Conservation (phyloP, 2,329 filamentous ascomycete genomes). For the Aspergillus japonicus region DNA sequence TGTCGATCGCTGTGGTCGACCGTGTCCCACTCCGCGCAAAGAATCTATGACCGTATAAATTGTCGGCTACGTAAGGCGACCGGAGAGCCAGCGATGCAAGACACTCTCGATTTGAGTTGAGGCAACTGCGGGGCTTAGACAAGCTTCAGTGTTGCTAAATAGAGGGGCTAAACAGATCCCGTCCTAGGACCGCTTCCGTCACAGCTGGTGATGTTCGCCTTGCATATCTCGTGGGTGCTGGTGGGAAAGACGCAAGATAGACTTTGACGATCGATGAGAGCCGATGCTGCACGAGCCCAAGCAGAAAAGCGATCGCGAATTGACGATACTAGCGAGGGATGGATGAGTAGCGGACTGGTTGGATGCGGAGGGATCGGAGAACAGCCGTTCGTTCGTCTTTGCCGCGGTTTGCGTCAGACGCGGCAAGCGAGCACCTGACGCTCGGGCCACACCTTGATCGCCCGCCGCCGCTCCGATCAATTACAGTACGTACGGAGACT, state of each 20-base stretch:
- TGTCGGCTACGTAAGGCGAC: background rate
- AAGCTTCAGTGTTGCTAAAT: conserved; percentile 7
- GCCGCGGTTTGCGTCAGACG: conserved; percentile 24
- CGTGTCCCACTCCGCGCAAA: background rate
- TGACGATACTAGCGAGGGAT: conserved; percentile 3
- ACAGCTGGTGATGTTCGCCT: conserved; percentile 15
- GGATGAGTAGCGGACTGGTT: background rate
- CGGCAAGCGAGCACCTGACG: conserved; percentile 33
- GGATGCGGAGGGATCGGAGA: conserved; percentile 19
- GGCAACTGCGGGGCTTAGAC: background rate
- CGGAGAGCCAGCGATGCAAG: background rate
- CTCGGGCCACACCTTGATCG: conserved; percentile 43
- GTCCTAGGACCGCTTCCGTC: conserved; percentile 19
- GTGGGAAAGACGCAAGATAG: background rate
- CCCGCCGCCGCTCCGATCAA: conserved; percentile 1
- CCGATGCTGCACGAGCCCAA: conserved; percentile 10
- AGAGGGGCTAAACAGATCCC: conserved; percentile 22
- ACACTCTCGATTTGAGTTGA: background rate
- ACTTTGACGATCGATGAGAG: background rate
- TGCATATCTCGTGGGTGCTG: conserved; percentile 14
- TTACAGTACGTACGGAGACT: background rate
- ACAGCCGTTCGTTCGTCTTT: conserved; percentile 16
- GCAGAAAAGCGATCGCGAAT: background rate
- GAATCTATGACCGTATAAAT: conserved; percentile 1
- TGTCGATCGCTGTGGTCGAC: conserved; percentile 13